These are phyloP conservation scores for Hypomontagnella submonticulosa DNA, from an alignment of 495 filamentous ascomycete genomes.

Conservation along the genomic window DNA sequence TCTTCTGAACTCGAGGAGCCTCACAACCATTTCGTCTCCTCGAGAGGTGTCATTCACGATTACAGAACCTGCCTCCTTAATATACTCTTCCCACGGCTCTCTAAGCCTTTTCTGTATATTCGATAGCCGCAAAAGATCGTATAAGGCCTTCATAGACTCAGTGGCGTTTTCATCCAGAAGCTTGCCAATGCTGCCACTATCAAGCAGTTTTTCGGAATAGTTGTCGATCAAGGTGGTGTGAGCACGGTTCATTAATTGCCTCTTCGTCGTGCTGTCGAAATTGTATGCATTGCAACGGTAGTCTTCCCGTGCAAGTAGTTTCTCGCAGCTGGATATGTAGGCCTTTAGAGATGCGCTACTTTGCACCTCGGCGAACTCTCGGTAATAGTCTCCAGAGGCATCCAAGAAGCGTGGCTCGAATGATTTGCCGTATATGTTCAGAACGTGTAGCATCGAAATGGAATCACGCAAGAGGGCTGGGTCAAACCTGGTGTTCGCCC, in stretches of 20 bases:
- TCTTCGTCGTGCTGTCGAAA: slow-evolving; percentile 82
- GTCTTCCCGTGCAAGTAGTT: slow-evolving; percentile 75
- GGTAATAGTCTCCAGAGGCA: slow-evolving; percentile 72
- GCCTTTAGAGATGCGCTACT: slow-evolving; percentile 67
- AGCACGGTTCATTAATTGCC: slow-evolving; percentile 74
- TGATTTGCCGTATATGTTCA: slow-evolving; percentile 77
- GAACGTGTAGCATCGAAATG: slow-evolving; percentile 81
- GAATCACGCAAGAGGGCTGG: slow-evolving; percentile 70
- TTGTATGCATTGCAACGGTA: slow-evolving; percentile 79
- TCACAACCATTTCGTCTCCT: slow-evolving; percentile 86
- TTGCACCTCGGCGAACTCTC: slow-evolving; percentile 70
- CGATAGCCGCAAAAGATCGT: slow-evolving; percentile 74
- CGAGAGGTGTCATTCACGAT: slow-evolving; percentile 85
- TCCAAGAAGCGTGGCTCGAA: slow-evolving; percentile 82
- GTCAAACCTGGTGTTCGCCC: slow-evolving; percentile 61
- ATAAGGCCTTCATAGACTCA: slow-evolving; percentile 77
- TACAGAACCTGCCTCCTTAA: slow-evolving; percentile 74
- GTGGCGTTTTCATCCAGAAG: slow-evolving; percentile 74
- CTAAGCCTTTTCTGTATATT: slow-evolving; percentile 72
- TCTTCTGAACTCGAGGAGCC: slow-evolving; percentile 83
- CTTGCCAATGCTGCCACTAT: slow-evolving; percentile 69
- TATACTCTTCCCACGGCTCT: slow-evolving; percentile 79
- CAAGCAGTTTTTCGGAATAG: slow-evolving; percentile 70
- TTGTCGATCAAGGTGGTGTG: slow-evolving; percentile 72
- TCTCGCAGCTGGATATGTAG: slow-evolving; percentile 75